A percentile compares a stretch with the other conserved stretches of the same genome.
Conservation (phyloP, 2,329 filamentous ascomycete species). For the Zymoseptoria ardabiliae region DNA sequence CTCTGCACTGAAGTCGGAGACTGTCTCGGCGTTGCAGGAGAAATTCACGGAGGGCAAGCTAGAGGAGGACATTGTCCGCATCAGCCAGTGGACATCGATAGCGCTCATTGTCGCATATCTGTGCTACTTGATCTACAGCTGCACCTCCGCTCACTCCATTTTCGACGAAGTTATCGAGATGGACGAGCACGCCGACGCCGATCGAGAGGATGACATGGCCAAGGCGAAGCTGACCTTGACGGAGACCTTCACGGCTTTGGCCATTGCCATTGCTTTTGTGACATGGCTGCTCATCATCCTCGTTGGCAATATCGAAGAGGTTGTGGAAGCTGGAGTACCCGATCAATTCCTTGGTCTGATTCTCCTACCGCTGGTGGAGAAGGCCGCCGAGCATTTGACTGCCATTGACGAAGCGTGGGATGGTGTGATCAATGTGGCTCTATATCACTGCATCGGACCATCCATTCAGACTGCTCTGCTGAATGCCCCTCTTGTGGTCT, state of each 20-base stretch:
- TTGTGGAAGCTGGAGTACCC: constrained; percentile 41
- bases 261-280: constrained; percentile 59
- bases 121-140: constrained; percentile 60
- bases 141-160: constrained; percentile 65
- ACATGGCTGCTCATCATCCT: constrained; percentile 66
- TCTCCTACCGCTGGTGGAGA: constrained; percentile 72
- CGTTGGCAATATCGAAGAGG: constrained; percentile 63
- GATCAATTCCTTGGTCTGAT: constrained; percentile 63
- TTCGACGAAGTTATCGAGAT: constrained; percentile 66
- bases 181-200: constrained; percentile 61
- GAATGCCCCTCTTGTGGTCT: constrained; percentile 73
- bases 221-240: constrained; percentile 67
- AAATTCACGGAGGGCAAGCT: constrained; percentile 35
- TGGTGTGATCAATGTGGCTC: constrained; percentile 66
- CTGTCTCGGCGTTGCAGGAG: constrained; percentile 22
- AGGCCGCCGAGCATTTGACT: constrained; percentile 76
- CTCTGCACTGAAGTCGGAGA: constrained; percentile 27
- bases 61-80: constrained; percentile 48
- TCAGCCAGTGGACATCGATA: constrained; percentile 64
- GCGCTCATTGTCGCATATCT: constrained; percentile 63
- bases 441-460: constrained; percentile 76
- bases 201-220: constrained; percentile 50
- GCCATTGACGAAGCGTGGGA: constrained; percentile 79
- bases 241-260: constrained; percentile 61
- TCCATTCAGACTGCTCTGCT: constrained; percentile 85